Conservation (phyloP, 164 flowering plant genomes). For the Umbilicus rupestris region DNA sequence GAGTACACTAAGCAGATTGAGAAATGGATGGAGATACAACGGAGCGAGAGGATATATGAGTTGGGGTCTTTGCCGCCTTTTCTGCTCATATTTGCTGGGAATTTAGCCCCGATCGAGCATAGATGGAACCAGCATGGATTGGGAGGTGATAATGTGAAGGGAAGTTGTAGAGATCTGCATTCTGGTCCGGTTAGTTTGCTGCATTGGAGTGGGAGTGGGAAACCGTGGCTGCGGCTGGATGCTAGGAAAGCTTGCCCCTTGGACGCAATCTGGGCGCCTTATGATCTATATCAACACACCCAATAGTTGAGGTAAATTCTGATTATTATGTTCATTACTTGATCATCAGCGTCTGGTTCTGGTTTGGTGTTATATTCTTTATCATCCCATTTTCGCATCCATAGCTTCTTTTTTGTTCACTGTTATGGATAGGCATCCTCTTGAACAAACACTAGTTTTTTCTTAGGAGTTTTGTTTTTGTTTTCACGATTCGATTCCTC, state of each 20-base stretch:
- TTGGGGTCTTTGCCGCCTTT: constrained; percentile 93
- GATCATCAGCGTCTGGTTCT: constrained; percentile 14
- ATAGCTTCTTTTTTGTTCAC: neutral
- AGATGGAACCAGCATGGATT: constrained; percentile 96
- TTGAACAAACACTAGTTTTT: neutral
- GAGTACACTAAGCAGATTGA: constrained; percentile 79
- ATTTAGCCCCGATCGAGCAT: constrained; percentile 89
- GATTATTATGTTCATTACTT: constrained; percentile 5
- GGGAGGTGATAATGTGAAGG: constrained; percentile 84
- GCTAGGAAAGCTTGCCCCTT: constrained; percentile 64
- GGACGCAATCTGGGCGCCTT: constrained; percentile 79
- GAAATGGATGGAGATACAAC: constrained; percentile 94
- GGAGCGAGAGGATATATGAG: constrained; percentile 75
- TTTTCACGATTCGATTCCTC: neutral
- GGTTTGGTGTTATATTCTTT: constrained; percentile 38
- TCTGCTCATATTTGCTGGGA: constrained; percentile 79
- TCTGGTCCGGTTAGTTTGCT: constrained; percentile 83
- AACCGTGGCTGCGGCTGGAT: constrained; percentile 91
- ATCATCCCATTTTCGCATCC: constrained; percentile 18
- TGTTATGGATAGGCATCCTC: neutral
- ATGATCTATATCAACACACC: constrained; percentile 58
- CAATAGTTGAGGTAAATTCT: neutral
- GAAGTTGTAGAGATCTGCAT: constrained; percentile 85
- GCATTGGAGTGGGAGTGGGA: constrained; percentile 96
- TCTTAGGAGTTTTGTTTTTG: neutral